Evolutionary conservation across 1,139 yeast genomes (phyloP).

Genomic region (Yamadazyma spencermartinsiae): DNA sequence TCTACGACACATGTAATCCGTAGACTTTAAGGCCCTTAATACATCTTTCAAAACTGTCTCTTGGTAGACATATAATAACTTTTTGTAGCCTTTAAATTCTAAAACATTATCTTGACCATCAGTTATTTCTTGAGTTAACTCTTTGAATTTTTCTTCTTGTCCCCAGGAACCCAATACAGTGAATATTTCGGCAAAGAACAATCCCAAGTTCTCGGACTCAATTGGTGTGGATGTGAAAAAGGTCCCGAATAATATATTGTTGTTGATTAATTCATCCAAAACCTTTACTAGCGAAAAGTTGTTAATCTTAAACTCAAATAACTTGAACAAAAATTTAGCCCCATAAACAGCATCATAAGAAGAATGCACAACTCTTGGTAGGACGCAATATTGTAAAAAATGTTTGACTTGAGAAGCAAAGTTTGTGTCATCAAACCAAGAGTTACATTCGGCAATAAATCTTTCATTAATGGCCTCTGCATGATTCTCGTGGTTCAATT

Average conservation of each 20-base stretch:
- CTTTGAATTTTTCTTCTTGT: slow-evolving; percentile 21
- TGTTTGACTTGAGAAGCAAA: slow-evolving; percentile 23
- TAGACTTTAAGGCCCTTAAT: slow-evolving; percentile 48
- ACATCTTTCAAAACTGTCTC: slow-evolving; percentile 47
- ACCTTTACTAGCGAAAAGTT: slow-evolving; percentile 47
- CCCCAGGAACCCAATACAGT: slow-evolving; percentile 47
- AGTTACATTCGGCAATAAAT: slow-evolving; percentile 17
- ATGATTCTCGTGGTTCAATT: slow-evolving; percentile 33
- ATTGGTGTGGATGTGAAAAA: slow-evolving; percentile 69
- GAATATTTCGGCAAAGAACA: slow-evolving; percentile 65
- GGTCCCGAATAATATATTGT: slow-evolving; percentile 55
- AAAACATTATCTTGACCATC: slow-evolving; percentile 16
- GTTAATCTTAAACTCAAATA: slow-evolving; percentile 44
- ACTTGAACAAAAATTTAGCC: slow-evolving; percentile 57
- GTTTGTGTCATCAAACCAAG: slow-evolving; percentile 26
- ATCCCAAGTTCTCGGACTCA: slow-evolving; percentile 83
- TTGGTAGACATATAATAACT: slow-evolving; percentile 58
- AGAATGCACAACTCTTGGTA: slow-evolving; percentile 79
- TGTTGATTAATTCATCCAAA: slow-evolving; percentile 51
- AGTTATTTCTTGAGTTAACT: slow-evolving; percentile 7
- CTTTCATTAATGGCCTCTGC: slow-evolving; percentile 13
- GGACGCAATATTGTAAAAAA: slow-evolving; percentile 63
- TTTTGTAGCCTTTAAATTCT: slow-evolving; percentile 39
- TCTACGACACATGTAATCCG: slow-evolving; percentile 77
- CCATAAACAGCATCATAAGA: slow-evolving; percentile 81